phyloP scores from a whole-genome alignment of 495 filamentous ascomycete genomes.

The Annulohypoxylon stygium region DNA sequence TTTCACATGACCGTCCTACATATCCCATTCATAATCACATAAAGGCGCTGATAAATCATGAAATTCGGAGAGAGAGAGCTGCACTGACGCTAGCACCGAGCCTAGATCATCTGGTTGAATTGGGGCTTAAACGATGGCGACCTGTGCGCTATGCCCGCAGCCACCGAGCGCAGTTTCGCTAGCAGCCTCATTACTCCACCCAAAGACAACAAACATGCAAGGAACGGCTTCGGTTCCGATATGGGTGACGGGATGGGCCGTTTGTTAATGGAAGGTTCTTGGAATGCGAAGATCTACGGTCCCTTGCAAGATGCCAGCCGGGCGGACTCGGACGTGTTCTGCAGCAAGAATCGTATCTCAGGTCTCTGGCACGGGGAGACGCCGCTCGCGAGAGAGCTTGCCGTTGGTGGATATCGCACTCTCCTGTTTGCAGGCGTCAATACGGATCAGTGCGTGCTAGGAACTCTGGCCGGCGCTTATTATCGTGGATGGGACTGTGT shows the following conservation, averaged over 20 bases:
- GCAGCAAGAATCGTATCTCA: conserved; percentile 70
- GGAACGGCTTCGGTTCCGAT: conserved; percentile 61
- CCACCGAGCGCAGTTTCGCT: conserved; percentile 62
- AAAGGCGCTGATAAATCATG: conserved; percentile 10
- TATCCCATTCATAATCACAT: conserved; percentile 17
- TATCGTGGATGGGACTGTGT: conserved; percentile 69
- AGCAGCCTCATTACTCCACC: conserved; percentile 49
- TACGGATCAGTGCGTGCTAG: conserved; percentile 71
- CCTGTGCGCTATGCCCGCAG: conserved; percentile 64
- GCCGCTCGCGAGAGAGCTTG: conserved; percentile 50
- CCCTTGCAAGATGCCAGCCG: conserved; percentile 55
- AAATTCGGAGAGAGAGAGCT: conserved; percentile 2
- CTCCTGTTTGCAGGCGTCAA: conserved; percentile 70
- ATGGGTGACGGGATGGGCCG: conserved; percentile 61
- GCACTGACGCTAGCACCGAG: conserved; percentile 10
- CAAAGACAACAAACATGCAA: conserved; percentile 31
- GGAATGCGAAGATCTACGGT: conserved; percentile 67
- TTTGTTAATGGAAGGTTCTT: conserved; percentile 64
- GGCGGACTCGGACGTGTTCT: conserved; percentile 59
- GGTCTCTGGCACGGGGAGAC: conserved; percentile 63
- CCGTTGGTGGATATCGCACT: conserved; percentile 57
- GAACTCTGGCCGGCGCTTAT: conserved; percentile 67
- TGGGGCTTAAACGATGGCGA: conserved; percentile 70
- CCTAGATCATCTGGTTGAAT: conserved; percentile 69
- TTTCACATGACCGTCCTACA: conserved; percentile 2